phyloP scores from a whole-genome alignment of 1,139 yeast species.

The Arxiozyma telluris region DNA sequence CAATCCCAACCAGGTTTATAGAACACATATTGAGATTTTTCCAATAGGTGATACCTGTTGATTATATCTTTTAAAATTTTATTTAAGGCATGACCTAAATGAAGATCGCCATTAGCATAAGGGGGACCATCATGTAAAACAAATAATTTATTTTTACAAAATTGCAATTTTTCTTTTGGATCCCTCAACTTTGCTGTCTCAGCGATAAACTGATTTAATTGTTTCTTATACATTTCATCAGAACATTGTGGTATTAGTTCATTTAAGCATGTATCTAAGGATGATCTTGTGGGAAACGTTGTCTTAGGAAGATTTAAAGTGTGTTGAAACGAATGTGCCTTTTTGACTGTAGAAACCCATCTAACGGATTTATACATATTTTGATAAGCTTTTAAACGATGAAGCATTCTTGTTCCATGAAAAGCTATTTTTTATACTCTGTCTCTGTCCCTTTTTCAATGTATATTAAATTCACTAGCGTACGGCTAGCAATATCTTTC shows the following conservation, averaged over 20 bases:
- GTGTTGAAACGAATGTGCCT: constrained; percentile 36
- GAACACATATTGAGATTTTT: constrained; percentile 51
- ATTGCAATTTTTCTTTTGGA: constrained; percentile 11
- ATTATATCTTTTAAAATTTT: constrained; percentile 82
- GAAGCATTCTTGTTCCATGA: not conserved
- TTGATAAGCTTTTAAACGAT: not conserved
- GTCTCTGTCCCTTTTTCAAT: not conserved
- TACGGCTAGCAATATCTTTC: not conserved
- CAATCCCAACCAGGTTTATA: constrained; percentile 98
- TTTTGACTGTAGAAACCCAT: not conserved
- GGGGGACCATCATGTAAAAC: constrained; percentile 97
- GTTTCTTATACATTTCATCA: constrained; percentile 30
- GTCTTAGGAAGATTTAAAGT: constrained; percentile 48
- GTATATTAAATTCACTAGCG: too few species aligned
- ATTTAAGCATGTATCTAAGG: constrained; percentile 27
- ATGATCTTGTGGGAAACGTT: constrained; percentile 43
- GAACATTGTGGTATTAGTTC: constrained; percentile 34
- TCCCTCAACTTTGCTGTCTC: constrained; percentile 9
- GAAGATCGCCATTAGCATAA: constrained; percentile 90
- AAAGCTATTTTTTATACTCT: not conserved
- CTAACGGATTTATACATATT: not conserved
- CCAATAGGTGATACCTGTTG: constrained; percentile 58
- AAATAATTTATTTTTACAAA: constrained; percentile 36
- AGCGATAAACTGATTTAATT: constrained; percentile 22
- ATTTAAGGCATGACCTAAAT: constrained; percentile 88